Base-by-base conservation (phyloP, 495 filamentous ascomycete genomes). In the Monascus purpureus region DNA sequence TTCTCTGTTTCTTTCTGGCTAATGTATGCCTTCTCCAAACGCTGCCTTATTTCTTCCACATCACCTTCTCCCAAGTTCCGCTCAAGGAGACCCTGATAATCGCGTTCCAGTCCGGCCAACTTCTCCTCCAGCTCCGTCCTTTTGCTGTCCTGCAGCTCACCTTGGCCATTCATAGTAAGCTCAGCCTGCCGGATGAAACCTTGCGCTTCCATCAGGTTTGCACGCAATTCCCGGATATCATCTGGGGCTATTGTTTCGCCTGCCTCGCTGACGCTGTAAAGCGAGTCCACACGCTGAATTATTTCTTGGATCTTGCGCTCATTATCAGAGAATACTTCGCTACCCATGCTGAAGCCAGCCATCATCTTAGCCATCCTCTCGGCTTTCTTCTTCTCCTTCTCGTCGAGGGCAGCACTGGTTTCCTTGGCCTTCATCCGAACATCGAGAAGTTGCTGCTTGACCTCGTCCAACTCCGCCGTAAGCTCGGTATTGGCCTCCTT, bases 331-430 rank as follows among this genome's bases (percentile, higher is more conserved):
- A 95, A 86, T 11, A 84, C 73, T 33, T 95, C 86, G 13, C 75
- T 79, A 23, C 82, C 85, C 19, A 95, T 70, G 47, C 96, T 87
- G 40, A 97, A 95, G 4, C 88, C 82, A 29, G 90, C 88, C 88
- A 97, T 94, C 90, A 97, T 97, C 71, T 94, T 83, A 17, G 90
- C 90, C 90, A 97, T 97, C 51, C 85, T 84, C 61, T 96, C 90
- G 4, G 83, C 82, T 65, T 96, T 97, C 65, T 85, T 87, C 67
- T 84, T 87, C 56, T 96, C 90, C 64, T 96, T 97, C 59, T 95
- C 90, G 43, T 95, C 86, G 2, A 88, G 50, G 9, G 77, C 78
- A 1, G 82, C 82, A 17, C 72, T 78, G 3, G 82, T 93, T 58
- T 95, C 92, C 63, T 85, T 90, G 29, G 88, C 86, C 42, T 72